phyloP scores from a whole-genome alignment of 108 stramenopile genomes.

The Cafeteria roenbergensis region DNA sequence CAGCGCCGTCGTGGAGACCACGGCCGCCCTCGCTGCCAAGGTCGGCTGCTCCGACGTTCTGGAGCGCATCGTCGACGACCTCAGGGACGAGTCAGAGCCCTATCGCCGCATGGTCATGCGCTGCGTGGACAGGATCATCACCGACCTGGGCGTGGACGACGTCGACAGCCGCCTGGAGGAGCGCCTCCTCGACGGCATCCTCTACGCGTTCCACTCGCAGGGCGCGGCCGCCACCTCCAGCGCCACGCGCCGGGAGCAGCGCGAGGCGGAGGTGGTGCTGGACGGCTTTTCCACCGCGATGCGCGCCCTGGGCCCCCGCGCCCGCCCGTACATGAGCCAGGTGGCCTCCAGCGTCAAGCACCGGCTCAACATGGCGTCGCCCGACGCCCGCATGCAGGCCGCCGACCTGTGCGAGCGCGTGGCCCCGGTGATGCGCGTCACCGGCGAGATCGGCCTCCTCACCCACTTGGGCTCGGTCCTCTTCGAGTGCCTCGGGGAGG shows the following conservation, averaged over 20 bases:
- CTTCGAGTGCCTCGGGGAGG: conserved; percentile 97
- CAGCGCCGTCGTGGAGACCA: conserved; percentile 91
- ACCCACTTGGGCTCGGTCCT: conserved; percentile 94
- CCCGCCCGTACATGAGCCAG: conserved; percentile 93
- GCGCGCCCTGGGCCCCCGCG: conserved; percentile 79
- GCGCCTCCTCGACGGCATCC: conserved; percentile 87
- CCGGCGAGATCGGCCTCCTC: conserved; percentile 93
- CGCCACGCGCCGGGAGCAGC: conserved; percentile 5
- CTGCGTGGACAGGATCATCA: conserved; percentile 72
- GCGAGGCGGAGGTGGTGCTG: conserved; percentile 74
- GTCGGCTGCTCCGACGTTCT: conserved; percentile 88
- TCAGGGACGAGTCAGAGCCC: conserved; percentile 96
- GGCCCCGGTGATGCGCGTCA: conserved; percentile 90
- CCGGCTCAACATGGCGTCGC: conserved; percentile 90
- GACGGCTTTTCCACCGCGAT: conserved; percentile 91
- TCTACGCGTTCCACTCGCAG: conserved; percentile 98
- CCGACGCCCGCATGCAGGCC: conserved; percentile 94
- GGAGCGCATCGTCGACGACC: conserved; percentile 84
- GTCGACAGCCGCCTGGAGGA: conserved; percentile 90
- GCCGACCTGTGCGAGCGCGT: conserved; percentile 90
- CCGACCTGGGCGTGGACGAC: conserved; percentile 81
- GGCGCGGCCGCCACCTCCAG: conserved; percentile 4
- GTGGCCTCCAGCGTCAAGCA: conserved; percentile 94
- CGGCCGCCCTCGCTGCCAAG: conserved; percentile 92
- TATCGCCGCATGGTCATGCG: conserved; percentile 99